A percentile compares a stretch with the other conserved stretches of the same genome.
Conservation (phyloP, 257 asterid species). For the Jacaranda mimosifolia region DNA sequence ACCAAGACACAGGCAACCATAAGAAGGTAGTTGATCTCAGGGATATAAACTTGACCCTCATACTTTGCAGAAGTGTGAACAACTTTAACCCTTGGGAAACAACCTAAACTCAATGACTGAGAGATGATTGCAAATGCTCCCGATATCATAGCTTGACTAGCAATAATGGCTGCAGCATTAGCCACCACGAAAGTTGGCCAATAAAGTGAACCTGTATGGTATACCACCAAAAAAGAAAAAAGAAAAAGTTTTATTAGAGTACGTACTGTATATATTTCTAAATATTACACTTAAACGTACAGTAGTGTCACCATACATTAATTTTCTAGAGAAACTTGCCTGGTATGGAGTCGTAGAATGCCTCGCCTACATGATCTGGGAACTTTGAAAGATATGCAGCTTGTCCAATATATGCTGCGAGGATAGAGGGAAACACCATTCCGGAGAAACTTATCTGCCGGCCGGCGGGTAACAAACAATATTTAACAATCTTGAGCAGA, state of each 20-base stretch:
- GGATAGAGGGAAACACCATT: constrained; percentile 62
- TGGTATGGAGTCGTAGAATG: constrained; percentile 68
- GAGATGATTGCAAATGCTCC: constrained; percentile 70
- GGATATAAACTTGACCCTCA: constrained; percentile 83
- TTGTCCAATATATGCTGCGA: constrained; percentile 66
- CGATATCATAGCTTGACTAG: constrained; percentile 88
- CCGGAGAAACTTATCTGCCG: constrained; percentile 74
- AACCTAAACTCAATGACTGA: constrained; percentile 65
- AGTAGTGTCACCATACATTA: not conserved
- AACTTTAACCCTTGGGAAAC: constrained; percentile 79
- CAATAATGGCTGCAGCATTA: constrained; percentile 73
- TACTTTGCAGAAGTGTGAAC: constrained; percentile 73
- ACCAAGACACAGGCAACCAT: constrained; percentile 73
- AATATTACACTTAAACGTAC: no score
- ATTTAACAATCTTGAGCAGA: not conserved
- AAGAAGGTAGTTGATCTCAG: constrained; percentile 73
- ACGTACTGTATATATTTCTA: no score
- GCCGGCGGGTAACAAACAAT: not conserved
- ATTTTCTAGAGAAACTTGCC: constrained; percentile 33
- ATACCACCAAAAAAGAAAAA: not conserved
- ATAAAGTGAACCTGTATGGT: constrained; percentile 62
- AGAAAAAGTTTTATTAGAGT: no score
- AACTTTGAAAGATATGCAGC: constrained; percentile 71
- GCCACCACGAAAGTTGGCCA: constrained; percentile 88
- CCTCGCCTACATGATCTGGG: constrained; percentile 44